Percentiles rank a stretch among this genome's conserved stretches.
Evolutionary conservation across 2,329 filamentous ascomycete species (phyloP).

Genomic region (Fusarium temperatum): DNA sequence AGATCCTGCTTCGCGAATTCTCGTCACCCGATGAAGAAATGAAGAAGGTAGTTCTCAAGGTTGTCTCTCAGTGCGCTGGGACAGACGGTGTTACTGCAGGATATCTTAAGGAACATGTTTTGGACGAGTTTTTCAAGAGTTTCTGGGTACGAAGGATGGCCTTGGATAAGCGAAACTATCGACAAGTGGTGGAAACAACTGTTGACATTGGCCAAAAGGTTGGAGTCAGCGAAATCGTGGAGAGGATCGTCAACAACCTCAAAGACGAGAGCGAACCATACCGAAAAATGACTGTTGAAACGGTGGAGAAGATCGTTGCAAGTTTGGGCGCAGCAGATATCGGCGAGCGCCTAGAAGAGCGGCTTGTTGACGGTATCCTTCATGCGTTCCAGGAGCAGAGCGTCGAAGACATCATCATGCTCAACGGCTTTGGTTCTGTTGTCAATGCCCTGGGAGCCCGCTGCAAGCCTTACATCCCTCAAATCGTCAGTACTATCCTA

Average conservation of each 20-base stretch:
- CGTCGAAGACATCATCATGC: constrained; percentile 92
- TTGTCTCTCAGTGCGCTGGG: constrained; percentile 93
- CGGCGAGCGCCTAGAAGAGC: constrained; percentile 89
- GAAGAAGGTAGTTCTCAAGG: constrained; percentile 99
- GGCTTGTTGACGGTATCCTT: constrained; percentile 93
- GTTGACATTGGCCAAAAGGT: constrained; percentile 98
- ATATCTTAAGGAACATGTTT: constrained; percentile 93
- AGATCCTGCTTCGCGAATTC: constrained; percentile 95
- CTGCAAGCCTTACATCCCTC: constrained; percentile 95
- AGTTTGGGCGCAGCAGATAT: constrained; percentile 94
- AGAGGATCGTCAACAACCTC: constrained; percentile 91
- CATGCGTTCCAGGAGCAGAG: constrained; percentile 98
- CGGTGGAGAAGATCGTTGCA: constrained; percentile 94
- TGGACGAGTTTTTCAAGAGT: constrained; percentile 97
- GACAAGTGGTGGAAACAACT: constrained; percentile 97
- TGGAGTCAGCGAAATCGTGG: constrained; percentile 93
- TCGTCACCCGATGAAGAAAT: constrained; percentile 98
- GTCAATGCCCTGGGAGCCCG: constrained; percentile 93
- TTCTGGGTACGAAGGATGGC: constrained; percentile 99
- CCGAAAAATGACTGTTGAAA: constrained; percentile 99
- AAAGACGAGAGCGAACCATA: constrained; percentile 99
- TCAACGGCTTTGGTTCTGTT: constrained; percentile 97
- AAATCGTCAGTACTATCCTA: constrained; percentile 96
- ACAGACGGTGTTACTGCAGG: constrained; percentile 94
- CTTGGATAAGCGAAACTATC: constrained; percentile 95